Percentiles rank a stretch among this genome's conserved stretches.
phyloP scores from a whole-genome alignment of 345 rosid species.

The Gossypium herbaceum region DNA sequence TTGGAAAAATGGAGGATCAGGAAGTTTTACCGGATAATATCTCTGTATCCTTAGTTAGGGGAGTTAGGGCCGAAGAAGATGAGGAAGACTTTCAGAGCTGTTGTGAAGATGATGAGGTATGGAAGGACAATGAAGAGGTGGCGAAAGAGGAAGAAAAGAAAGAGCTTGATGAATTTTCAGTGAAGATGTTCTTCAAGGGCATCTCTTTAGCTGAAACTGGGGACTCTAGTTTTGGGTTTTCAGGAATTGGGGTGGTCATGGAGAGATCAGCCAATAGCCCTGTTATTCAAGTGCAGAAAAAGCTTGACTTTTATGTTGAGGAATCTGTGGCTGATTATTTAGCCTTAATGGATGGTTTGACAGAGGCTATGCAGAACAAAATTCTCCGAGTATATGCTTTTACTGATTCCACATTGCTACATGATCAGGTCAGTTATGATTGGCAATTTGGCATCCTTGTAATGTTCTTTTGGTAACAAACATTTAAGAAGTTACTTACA shows the following conservation, averaged over 20 bases:
- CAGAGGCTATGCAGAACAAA: constrained; percentile 59
- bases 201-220: constrained; percentile 52
- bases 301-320: constrained; percentile 75
- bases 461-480: not conserved
- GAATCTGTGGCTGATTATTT: constrained; percentile 83
- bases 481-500: not conserved
- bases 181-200: constrained; percentile 86
- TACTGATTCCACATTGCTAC: constrained; percentile 65
- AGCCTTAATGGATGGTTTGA: constrained; percentile 85
- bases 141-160: constrained; percentile 39
- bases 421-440: constrained; percentile 56
- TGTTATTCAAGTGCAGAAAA: constrained; percentile 79
- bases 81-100: constrained; percentile 95
- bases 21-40: constrained; percentile 30
- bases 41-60: constrained; percentile 37
- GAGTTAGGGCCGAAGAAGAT: constrained; percentile 48
- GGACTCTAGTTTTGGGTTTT: constrained; percentile 55
- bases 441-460: not conserved
- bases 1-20: constrained; percentile 47
- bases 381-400: constrained; percentile 61
- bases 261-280: constrained; percentile 53
- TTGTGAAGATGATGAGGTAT: constrained; percentile 85
- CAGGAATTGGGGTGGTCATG: constrained; percentile 91
- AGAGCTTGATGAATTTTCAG: constrained; percentile 66
- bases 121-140: constrained; percentile 69